Percentiles rank a stretch among this genome's conserved stretches.
phyloP scores from a whole-genome alignment of 1,284 basidiomycete species.

The Pseudozyma hubeiensis region DNA sequence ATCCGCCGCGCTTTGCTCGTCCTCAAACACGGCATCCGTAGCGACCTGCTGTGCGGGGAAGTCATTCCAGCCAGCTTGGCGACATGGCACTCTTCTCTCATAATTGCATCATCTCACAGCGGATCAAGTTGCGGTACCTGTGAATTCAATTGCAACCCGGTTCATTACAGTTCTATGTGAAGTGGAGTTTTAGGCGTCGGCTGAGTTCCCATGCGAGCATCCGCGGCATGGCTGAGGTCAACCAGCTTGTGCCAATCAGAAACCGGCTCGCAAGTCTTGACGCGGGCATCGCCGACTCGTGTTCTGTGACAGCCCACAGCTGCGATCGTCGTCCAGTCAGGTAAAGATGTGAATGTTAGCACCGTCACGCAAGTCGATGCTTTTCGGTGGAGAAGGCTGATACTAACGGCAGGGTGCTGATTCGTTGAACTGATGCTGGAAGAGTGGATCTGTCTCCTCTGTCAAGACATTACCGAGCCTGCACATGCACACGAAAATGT shows the following conservation, averaged over 20 bases:
- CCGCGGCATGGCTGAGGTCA: conserved; percentile 4
- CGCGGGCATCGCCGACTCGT: conserved; percentile 10
- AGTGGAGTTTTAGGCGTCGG: conserved; percentile 22
- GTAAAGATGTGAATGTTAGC: too few species aligned
- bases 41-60: too few species aligned
- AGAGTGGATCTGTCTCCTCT: conserved; percentile 54
- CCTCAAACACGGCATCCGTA: too few species aligned
- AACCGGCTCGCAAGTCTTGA: conserved; percentile 33
- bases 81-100: too few species aligned
- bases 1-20: conserved; percentile 1
- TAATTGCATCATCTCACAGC: neutral
- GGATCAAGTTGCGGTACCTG: neutral
- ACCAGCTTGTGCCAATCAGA: conserved; percentile 27
- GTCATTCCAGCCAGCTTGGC: too few species aligned
- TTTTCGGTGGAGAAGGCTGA: neutral
- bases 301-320: conserved; percentile 29
- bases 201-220: conserved; percentile 15
- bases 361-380: neutral
- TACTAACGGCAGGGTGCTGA: conserved; percentile 48
- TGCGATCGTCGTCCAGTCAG: conserved; percentile 2
- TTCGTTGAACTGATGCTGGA: conserved; percentile 58
- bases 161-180: conserved; percentile 27
- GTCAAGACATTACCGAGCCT: conserved; percentile 51
- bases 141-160: neutral
- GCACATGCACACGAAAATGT: neutral